phyloP scores from a whole-genome alignment of 2,329 filamentous ascomycete species.

The Pestalotiopsis sp. region DNA sequence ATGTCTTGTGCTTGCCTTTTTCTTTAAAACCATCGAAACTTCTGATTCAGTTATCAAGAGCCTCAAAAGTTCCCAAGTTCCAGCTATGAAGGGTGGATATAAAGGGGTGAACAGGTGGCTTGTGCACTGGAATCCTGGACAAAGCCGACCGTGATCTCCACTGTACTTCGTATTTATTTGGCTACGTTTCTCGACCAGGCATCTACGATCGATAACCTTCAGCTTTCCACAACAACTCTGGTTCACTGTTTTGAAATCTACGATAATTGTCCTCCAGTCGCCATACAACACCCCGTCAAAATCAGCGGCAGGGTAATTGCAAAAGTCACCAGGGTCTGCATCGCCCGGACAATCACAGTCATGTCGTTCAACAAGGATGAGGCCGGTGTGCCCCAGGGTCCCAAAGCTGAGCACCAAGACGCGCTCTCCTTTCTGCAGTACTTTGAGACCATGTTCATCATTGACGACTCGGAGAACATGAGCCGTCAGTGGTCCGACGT shows the following conservation, averaged over 20 bases:
- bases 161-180: neutral
- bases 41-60: too few relatives aligned
- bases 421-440: conserved; percentile 65
- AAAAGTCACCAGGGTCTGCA: neutral
- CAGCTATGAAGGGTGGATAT: too few relatives aligned
- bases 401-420: conserved; percentile 41
- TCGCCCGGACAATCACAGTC: neutral
- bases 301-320: neutral
- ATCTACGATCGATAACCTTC: neutral
- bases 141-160: neutral
- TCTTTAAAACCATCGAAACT: too few relatives aligned
- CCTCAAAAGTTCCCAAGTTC: too few relatives aligned
- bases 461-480: conserved; percentile 77
- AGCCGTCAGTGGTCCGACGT: conserved; percentile 66
- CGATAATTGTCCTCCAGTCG: neutral
- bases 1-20: too few relatives aligned
- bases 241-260: neutral
- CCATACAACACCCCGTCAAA: neutral
- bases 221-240: neutral
- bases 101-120: neutral
- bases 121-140: neutral
- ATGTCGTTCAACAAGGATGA: conserved; percentile 22
- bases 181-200: neutral
- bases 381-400: conserved; percentile 23
- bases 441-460: conserved; percentile 75